phyloP scores from a whole-genome alignment of 768 basidiomycete genomes.

The Trametes punicea region DNA sequence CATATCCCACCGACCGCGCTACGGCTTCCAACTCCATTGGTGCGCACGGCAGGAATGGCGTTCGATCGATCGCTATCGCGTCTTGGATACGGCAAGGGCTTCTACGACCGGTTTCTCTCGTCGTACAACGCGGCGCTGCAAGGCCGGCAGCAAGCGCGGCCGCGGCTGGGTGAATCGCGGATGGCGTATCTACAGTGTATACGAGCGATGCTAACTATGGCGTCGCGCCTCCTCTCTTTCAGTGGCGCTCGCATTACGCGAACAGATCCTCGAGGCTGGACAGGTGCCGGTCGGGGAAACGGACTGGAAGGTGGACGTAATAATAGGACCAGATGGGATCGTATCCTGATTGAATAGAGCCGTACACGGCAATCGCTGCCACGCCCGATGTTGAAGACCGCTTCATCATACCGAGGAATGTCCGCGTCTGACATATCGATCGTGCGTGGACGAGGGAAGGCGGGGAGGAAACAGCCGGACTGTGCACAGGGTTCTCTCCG shows the following conservation, averaged over 20 bases:
- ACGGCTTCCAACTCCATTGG: not conserved
- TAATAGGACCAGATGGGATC: conserved; percentile 49
- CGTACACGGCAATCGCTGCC: conserved; percentile 1
- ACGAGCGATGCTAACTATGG: conserved; percentile 8
- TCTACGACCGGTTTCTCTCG: conserved; percentile 73
- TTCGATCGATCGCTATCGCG: conserved; percentile 69
- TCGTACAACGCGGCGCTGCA: conserved; percentile 39
- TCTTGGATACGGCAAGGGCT: conserved; percentile 81
- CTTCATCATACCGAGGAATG: conserved; percentile 13
- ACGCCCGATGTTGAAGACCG: conserved; percentile 3
- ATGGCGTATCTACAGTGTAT: conserved; percentile 10
- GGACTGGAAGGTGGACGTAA: conserved; percentile 64
- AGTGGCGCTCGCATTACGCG: conserved; percentile 66
- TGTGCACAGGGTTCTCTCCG: not conserved
- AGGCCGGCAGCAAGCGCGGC: conserved; percentile 46
- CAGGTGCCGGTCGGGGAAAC: conserved; percentile 50
- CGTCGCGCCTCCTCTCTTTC: not conserved
- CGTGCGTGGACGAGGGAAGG: conserved; percentile 11
- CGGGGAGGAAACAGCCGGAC: conserved; percentile 1
- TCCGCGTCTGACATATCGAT: conserved; percentile 15
- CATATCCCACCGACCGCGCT: not conserved
- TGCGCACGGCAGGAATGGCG: conserved; percentile 52
- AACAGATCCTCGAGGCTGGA: conserved; percentile 54
- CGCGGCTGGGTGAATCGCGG: conserved; percentile 52
- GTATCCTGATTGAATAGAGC: conserved; percentile 18